phyloP scores from a whole-genome alignment of 805 yeast genomes.

The Nakazawaea ambrosiae region DNA sequence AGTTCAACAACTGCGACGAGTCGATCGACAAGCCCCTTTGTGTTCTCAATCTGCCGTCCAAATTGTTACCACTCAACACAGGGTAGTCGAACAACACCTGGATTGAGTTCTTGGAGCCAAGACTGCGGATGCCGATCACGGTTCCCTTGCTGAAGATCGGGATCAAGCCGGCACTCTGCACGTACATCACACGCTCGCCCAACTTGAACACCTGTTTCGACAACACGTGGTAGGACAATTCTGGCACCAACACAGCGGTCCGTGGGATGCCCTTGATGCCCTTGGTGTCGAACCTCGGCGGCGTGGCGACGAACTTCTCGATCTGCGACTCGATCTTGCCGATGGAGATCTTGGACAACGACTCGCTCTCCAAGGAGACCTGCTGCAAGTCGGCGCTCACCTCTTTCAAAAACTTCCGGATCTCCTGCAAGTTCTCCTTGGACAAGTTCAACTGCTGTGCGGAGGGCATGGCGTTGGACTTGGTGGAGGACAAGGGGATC shows the following conservation, averaged over 20 bases:
- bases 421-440: constrained; percentile 30
- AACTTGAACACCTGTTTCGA: constrained; percentile 70
- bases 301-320: constrained; percentile 35
- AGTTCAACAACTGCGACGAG: constrained; percentile 72
- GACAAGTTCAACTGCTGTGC: constrained; percentile 33
- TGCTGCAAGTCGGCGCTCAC: constrained; percentile 41
- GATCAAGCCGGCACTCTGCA: constrained; percentile 82
- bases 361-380: constrained; percentile 73
- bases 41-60: constrained; percentile 70
- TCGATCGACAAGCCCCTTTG: constrained; percentile 83
- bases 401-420: constrained; percentile 38
- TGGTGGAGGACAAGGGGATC: constrained; percentile 13
- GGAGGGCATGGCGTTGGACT: constrained; percentile 27
- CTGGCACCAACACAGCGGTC: constrained; percentile 73
- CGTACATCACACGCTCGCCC: constrained; percentile 87
- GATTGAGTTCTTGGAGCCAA: constrained; percentile 57
- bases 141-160: constrained; percentile 87
- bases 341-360: constrained; percentile 61
- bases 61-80: constrained; percentile 71
- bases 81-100: constrained; percentile 82
- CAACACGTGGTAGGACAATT: constrained; percentile 62
- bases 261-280: constrained; percentile 79
- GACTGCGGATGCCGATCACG: constrained; percentile 56
- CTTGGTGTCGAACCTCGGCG: constrained; percentile 41
- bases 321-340: constrained; percentile 58